Base-by-base conservation (phyloP, 2,329 filamentous ascomycete genomes). In the Fusarium zealandicum region DNA sequence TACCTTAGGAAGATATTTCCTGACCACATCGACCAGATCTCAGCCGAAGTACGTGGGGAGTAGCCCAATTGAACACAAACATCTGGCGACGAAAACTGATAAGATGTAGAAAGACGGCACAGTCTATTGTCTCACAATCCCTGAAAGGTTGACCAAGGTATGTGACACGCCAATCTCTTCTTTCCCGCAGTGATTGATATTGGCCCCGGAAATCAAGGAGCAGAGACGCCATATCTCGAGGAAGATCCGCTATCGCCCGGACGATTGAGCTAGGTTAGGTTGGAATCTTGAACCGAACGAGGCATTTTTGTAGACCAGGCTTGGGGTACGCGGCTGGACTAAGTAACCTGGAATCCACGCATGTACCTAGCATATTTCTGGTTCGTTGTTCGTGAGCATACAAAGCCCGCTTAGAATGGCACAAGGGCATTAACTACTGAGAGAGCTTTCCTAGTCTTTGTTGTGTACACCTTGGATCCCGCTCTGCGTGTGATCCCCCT, bases 1-100 rank as follows among this genome's bases (percentile, higher is more conserved):
- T 46, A 52, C 28, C 41, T 52, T 27, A 17, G 31, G 35, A 9
- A 14, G 9, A 11, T 20, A 5, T 51, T 52, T 13, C 42, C 49
- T 2, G 13, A 3, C 5, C 4, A 31, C 17, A 30, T 4, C 7
- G 4, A 30, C 13, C 6, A 30, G 2, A 52, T 52, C n/a, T 18
- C 3, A 3, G 49, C 46, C 16, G 13, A 28, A 35, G 49, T 52
- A 11, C 33, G 49, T 25, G 30, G 6, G 1, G 5, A 10, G 20
- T 3, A 6, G 13, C 36, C 22, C 1, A 36, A 30, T 2, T 31
- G 28, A 31, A 31, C 35, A 16, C 27, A 14, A 14, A 17, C 20
- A 30, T 17, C 14, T 16, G 27, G 30, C 17, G 11, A 18, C 17
- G 18, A 14, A 18, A 13, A 20, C 42, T 52, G 17, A 52, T 35